Evolutionary conservation across 1,139 yeast species (phyloP).

Genomic region (Yamadazyma triangularis): DNA sequence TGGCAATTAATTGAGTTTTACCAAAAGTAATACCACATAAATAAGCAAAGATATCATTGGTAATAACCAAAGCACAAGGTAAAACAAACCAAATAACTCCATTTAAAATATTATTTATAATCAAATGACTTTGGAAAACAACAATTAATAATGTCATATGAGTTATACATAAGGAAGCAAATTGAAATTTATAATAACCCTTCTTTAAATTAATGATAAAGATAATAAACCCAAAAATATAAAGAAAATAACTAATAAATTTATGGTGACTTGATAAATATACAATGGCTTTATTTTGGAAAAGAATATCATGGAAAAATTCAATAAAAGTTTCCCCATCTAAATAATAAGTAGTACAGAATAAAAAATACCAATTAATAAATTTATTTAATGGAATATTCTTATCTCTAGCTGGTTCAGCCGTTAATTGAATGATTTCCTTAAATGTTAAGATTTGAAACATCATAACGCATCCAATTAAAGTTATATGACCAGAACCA

Average conservation of each 20-base stretch:
- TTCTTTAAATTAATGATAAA: slow-evolving; percentile 88
- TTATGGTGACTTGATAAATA: slow-evolving; percentile 64
- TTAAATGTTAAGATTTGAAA: slow-evolving; percentile 82
- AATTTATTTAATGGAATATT: slow-evolving; percentile 77
- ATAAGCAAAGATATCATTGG: slow-evolving; percentile 94
- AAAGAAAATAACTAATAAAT: slow-evolving; percentile 77
- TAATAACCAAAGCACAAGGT: slow-evolving; percentile 88
- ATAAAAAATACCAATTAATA: slow-evolving; percentile 85
- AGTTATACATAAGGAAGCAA: slow-evolving; percentile 88
- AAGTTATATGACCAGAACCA: slow-evolving; percentile 84
- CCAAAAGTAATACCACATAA: slow-evolving; percentile 97
- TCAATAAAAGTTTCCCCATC: slow-evolving; percentile 82
- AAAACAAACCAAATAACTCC: slow-evolving; percentile 94
- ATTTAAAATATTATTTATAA: slow-evolving; percentile 81
- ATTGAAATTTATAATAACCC: slow-evolving; percentile 87
- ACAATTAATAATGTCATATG: slow-evolving; percentile 91
- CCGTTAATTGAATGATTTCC: slow-evolving; percentile 85
- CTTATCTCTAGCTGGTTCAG: slow-evolving; percentile 80
- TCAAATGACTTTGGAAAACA: slow-evolving; percentile 91
- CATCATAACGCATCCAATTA: slow-evolving; percentile 64
- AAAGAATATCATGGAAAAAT: slow-evolving; percentile 45
- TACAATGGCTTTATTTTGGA: slow-evolving; percentile 39
- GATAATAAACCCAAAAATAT: slow-evolving; percentile 82
- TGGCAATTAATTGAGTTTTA: slow-evolving; percentile 82
- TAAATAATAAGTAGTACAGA: slow-evolving; percentile 79